Conservation (phyloP, 306 rosid genomes). For the Heteromeles arbutifolia region DNA sequence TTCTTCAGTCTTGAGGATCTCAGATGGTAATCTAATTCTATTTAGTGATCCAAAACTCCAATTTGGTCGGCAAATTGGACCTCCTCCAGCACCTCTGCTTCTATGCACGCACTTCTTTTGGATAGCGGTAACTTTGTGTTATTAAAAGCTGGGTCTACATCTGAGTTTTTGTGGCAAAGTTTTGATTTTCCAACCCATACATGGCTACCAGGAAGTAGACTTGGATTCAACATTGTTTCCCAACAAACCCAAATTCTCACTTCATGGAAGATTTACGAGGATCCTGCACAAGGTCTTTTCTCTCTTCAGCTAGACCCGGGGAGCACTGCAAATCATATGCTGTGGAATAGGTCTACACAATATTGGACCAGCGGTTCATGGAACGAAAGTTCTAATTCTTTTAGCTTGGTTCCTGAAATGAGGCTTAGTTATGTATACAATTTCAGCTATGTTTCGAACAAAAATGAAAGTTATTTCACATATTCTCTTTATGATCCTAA, state of each 20-base stretch:
- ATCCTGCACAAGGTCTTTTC: constrained; percentile 48
- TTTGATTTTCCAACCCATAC: constrained; percentile 53
- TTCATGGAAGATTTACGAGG: constrained; percentile 46
- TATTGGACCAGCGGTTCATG: constrained; percentile 50
- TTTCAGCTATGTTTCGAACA: constrained; percentile 29
- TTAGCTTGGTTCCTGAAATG: constrained; percentile 49
- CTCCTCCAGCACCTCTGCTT: constrained; percentile 2
- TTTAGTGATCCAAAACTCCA: constrained; percentile 17
- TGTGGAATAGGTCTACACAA: constrained; percentile 33
- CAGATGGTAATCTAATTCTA: constrained; percentile 37
- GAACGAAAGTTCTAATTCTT: constrained; percentile 22
- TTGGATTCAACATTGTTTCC: constrained; percentile 26
- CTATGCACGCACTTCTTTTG: constrained; percentile 30
- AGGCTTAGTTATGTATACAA: constrained; percentile 26
- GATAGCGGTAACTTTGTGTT: constrained; percentile 47
- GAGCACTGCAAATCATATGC: background rate
- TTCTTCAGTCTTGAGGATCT: constrained; percentile 28
- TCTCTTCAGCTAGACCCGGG: constrained; percentile 35
- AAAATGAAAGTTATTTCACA: constrained; percentile 46
- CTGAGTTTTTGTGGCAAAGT: constrained; percentile 38
- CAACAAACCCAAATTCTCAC: constrained; percentile 28
- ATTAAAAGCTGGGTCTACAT: background rate
- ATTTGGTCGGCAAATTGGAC: constrained; percentile 55
- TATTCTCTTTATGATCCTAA: constrained; percentile 13
- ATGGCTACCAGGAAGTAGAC: constrained; percentile 42